Conservation (phyloP, 2,329 filamentous ascomycete species). For the Biscogniauxia sp. region DNA sequence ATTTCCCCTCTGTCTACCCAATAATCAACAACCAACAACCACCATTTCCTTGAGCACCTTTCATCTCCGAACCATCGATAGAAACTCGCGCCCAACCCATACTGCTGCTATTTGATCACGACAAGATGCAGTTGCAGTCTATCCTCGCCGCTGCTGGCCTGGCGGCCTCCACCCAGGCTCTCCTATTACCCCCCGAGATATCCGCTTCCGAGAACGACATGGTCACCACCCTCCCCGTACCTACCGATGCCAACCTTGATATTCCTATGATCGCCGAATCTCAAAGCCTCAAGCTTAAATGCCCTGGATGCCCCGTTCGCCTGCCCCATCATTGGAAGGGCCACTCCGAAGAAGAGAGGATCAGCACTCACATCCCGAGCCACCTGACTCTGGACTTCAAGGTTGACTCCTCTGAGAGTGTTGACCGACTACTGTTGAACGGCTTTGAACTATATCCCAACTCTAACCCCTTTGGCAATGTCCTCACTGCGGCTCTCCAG, state of each 20-base stretch:
- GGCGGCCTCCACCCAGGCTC: constrained; percentile 33
- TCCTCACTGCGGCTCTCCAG: constrained; percentile 46
- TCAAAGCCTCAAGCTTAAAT: constrained; percentile 28
- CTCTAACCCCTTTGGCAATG: constrained; percentile 43
- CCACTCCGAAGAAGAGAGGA: constrained; percentile 5
- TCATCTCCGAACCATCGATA: constrained; percentile 10
- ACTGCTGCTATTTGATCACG: constrained; percentile 1
- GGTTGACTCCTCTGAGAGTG: constrained; percentile 44
- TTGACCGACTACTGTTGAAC: constrained; percentile 55
- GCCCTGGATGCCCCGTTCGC: constrained; percentile 30
- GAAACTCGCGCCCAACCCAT: constrained; percentile 15
- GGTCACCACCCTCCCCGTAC: constrained; percentile 30
- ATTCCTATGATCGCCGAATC: constrained; percentile 17
- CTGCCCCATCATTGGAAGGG: constrained; percentile 12
- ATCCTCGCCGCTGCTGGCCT: constrained; percentile 34
- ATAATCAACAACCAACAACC: constrained; percentile 7
- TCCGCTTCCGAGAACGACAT: constrained; percentile 24
- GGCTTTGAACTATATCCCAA: constrained; percentile 59
- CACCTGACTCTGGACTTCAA: constrained; percentile 54
- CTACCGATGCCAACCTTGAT: constrained; percentile 16
- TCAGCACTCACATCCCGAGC: constrained; percentile 35
- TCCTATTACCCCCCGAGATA: constrained; percentile 31
- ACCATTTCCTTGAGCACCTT: constrained; percentile 5
- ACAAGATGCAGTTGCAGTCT: constrained; percentile 34
- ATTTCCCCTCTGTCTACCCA: constrained; percentile 14